phyloP scores from a whole-genome alignment of 768 basidiomycete species.

The Scleroderma citrinum region DNA sequence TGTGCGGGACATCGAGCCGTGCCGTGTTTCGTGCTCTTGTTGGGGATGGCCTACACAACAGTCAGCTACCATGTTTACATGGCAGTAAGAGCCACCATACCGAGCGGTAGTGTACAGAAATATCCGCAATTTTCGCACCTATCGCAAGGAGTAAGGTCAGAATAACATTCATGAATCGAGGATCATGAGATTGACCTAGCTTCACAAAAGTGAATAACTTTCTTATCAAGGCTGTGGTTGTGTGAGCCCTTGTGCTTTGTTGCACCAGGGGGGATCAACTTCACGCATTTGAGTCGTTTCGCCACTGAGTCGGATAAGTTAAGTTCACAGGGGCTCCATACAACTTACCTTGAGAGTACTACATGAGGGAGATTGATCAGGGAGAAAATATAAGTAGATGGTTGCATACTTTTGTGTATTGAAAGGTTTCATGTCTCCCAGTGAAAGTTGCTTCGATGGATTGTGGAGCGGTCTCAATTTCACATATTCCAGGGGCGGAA shows the following conservation, averaged over 20 bases:
- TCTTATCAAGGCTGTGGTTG: slow-evolving; percentile 37
- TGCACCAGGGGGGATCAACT: slow-evolving; percentile 38
- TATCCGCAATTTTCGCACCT: slow-evolving; percentile 54
- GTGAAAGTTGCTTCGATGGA: slow-evolving; percentile 52
- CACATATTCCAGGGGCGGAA: slow-evolving; percentile 39
- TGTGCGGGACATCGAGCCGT: slow-evolving; percentile 55
- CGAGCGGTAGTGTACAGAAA: slow-evolving; percentile 48
- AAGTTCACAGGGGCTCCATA: background rate
- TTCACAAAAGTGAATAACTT: slow-evolving; percentile 50
- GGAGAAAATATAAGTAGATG: background rate
- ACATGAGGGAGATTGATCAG: background rate
- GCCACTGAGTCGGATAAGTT: slow-evolving; percentile 28
- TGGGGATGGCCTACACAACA: slow-evolving; percentile 43
- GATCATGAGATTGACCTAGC: slow-evolving; percentile 27
- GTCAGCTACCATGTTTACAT: background rate
- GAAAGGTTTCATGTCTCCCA: slow-evolving; percentile 48
- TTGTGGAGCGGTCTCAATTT: slow-evolving; percentile 48
- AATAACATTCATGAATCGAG: background rate
- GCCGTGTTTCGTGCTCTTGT: slow-evolving; percentile 52
- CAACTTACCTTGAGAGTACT: slow-evolving; percentile 4
- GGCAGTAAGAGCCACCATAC: slow-evolving; percentile 22
- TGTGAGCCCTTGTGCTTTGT: slow-evolving; percentile 43
- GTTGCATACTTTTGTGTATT: slow-evolving; percentile 46
- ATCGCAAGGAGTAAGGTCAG: slow-evolving; percentile 3
- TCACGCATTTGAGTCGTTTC: slow-evolving; percentile 46